Percentiles rank a stretch among this genome's conserved stretches.
phyloP scores from a whole-genome alignment of 495 filamentous ascomycete species.

The Xylaria acuta region DNA sequence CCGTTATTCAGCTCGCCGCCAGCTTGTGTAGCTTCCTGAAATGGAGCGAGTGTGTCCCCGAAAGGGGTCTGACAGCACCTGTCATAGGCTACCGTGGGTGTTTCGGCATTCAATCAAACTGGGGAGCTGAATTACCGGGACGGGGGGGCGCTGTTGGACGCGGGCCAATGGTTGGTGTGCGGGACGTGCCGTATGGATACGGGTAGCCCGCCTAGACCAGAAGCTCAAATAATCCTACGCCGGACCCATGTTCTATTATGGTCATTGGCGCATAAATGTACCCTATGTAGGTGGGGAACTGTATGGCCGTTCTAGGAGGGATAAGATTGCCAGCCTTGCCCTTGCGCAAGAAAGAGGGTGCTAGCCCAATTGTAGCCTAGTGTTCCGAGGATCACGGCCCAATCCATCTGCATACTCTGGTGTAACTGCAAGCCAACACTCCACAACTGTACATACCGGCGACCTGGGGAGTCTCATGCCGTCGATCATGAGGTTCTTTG shows the following conservation, averaged over 20 bases:
- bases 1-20: conserved; percentile 17
- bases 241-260: background rate
- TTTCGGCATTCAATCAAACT: conserved; percentile 15
- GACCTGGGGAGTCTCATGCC: conserved; percentile 4
- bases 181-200: conserved; percentile 6
- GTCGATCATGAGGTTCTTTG: conserved; percentile 2
- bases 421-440: background rate
- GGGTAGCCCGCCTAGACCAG: background rate
- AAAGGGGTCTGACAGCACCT: conserved; percentile 13
- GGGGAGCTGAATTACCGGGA: conserved; percentile 11
- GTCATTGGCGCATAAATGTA: background rate
- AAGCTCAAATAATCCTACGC: background rate
- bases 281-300: background rate
- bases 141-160: background rate
- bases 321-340: background rate
- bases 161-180: conserved; percentile 9
- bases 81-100: background rate
- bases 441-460: conserved; percentile 11
- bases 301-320: background rate
- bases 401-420: background rate
- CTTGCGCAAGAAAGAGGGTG: background rate
- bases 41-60: conserved; percentile 7
- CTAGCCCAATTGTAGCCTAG: background rate
- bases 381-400: background rate
- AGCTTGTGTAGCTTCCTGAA: conserved; percentile 12